Base-by-base conservation (phyloP, 306 rosid genomes). In the Gillenia trifoliata region DNA sequence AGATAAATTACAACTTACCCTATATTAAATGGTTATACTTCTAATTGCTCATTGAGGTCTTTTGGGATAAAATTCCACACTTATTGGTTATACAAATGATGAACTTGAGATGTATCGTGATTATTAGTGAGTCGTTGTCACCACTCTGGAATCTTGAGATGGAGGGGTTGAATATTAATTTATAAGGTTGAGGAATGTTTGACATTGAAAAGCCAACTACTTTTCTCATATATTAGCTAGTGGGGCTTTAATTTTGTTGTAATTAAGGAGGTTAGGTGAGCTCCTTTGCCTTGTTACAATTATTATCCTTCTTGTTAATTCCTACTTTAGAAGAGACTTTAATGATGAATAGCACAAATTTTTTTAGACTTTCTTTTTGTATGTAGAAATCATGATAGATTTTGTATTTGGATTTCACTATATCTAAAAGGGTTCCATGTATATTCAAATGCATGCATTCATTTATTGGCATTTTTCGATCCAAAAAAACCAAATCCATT, bases 191-290 rank as follows among this genome's bases (percentile, higher is more conserved):
- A 43, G 26, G 63, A 63, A 63, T 74, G 79, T 66, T 57, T 74
- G 75, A 78, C 60, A 82, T 52, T 45, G 68, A 64, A 81, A 30
- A 73, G 75, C 28, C 4, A 26, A 25, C 26, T 12, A 12, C 15
- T 6, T 54, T 31, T 3, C 22, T 55, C 11, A n/a, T 50, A 17
- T 47, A 31, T 33, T 50, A 41, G 19, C 12, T 29, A 73, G 43
- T 23, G 6, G 29, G 19, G 10, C 11, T 66, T 65, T 26, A 29
- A 6, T n/a, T 77, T 77, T 77, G 40, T 66, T 33, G 43, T 13
- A 28, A 6, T 6, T 11, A 36, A 57, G 13, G 13, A 40, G 76
- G 61, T 72, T 72, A 66, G 74, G 76, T 78, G 76, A 70, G 77
- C 34, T n/a, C 66, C 50, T 66, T 26, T 26, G 7, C 54, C 38